Conservation (phyloP, 177 flowering plant species). For the Vitis hybrid region DNA sequence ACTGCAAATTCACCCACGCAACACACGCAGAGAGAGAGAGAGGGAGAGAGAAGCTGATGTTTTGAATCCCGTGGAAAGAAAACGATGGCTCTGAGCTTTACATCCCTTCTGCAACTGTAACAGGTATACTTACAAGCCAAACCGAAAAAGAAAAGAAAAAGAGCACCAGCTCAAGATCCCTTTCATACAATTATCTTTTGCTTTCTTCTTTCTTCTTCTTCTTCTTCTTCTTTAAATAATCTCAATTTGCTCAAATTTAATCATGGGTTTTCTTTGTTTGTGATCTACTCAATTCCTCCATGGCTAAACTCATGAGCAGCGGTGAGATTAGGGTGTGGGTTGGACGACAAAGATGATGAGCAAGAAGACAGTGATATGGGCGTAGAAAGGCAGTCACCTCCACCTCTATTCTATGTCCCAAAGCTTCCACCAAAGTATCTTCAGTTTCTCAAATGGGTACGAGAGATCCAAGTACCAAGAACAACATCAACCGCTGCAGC, state of each 20-base stretch:
- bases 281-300: neutral
- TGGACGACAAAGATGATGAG: neutral
- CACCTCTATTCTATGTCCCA: constrained; percentile 1
- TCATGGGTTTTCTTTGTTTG: neutral
- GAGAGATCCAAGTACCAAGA: too few relatives aligned
- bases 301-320: neutral
- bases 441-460: constrained; percentile 4
- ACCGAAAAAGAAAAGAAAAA: neutral
- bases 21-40: too few relatives aligned
- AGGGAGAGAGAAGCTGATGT: too few relatives aligned
- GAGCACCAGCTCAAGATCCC: neutral
- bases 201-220: neutral
- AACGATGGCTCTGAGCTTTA: constrained; percentile 4
- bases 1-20: neutral
- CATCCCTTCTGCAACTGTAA: neutral
- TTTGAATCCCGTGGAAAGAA: neutral
- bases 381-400: neutral
- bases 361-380: neutral
- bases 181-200: neutral
- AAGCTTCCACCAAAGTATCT: constrained; percentile 2
- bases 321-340: neutral
- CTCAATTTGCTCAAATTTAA: neutral
- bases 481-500: neutral
- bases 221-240: neutral
- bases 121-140: neutral